phyloP scores from a whole-genome alignment of 352 stramenopile species.

The Globisporangium canariense region DNA sequence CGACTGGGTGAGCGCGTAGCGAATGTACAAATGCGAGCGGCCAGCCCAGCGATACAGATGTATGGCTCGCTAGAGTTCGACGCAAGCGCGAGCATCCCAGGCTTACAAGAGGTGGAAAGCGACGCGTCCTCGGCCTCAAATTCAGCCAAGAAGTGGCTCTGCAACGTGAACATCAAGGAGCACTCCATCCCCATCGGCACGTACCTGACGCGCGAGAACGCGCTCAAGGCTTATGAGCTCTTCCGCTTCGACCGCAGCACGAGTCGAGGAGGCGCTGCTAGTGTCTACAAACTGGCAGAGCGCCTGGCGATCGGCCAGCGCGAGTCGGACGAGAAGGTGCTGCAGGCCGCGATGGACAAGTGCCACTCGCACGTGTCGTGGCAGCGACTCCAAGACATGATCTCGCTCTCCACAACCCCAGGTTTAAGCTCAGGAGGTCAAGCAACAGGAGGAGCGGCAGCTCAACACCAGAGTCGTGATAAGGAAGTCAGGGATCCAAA shows the following conservation, averaged over 20 bases:
- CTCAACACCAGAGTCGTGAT: background rate
- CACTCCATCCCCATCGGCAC: constrained; percentile 38
- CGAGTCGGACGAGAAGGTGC: constrained; percentile 26
- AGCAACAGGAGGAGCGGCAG: background rate
- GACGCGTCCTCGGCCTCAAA: background rate
- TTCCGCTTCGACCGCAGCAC: constrained; percentile 27
- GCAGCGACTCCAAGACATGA: constrained; percentile 29
- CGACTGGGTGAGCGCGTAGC: constrained; percentile 8
- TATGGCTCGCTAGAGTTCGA: constrained; percentile 32
- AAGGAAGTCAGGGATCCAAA: constrained; percentile 2
- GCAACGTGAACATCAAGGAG: constrained; percentile 45
- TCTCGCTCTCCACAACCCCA: constrained; percentile 7
- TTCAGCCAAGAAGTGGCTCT: constrained; percentile 32
- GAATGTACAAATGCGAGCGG: background rate
- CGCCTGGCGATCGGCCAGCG: constrained; percentile 24
- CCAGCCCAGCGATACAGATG: constrained; percentile 7
- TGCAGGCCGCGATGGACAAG: constrained; percentile 37
- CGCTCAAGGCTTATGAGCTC: constrained; percentile 44
- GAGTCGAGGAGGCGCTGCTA: constrained; percentile 22
- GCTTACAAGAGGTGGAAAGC: constrained; percentile 31
- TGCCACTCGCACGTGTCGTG: constrained; percentile 40
- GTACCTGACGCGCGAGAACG: constrained; percentile 32
- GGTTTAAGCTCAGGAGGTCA: background rate
- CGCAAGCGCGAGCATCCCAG: constrained; percentile 26
- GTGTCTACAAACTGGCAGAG: constrained; percentile 25